A percentile compares a stretch with the other conserved stretches of the same genome.
Evolutionary conservation across 345 rosid species (phyloP).

Genomic region (Hibiscus mutabilis): DNA sequence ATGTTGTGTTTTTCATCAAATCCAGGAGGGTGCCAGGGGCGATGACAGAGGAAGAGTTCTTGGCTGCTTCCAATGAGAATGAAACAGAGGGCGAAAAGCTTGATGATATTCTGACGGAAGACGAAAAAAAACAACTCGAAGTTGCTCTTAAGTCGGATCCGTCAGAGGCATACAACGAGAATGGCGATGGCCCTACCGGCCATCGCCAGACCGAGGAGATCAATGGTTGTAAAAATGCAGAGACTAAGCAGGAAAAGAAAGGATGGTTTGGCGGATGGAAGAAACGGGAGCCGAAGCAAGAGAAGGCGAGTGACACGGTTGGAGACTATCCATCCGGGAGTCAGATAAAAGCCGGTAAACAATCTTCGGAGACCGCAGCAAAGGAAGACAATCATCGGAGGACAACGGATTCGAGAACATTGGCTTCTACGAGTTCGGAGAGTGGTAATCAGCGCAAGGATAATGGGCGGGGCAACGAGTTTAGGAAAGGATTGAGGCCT

Average conservation of each 20-base stretch:
- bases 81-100: constrained; percentile 77
- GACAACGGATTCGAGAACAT: constrained; percentile 46
- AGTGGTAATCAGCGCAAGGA: constrained; percentile 49
- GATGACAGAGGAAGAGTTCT: constrained; percentile 84
- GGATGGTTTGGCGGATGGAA: constrained; percentile 99
- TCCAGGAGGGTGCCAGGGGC: constrained; percentile 93
- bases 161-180: constrained; percentile 45
- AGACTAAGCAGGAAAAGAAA: constrained; percentile 67
- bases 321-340: constrained; percentile 58
- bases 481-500: constrained; percentile 90
- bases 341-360: constrained; percentile 74
- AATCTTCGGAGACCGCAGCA: constrained; percentile 62
- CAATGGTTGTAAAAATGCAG: constrained; percentile 39
- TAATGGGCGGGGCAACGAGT: constrained; percentile 69
- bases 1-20: constrained; percentile 89
- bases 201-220: constrained; percentile 63
- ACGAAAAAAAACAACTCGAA: constrained; percentile 85
- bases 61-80: constrained; percentile 58
- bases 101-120: constrained; percentile 68
- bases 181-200: constrained; percentile 41
- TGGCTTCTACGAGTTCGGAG: constrained; percentile 41
- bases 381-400: constrained; percentile 49
- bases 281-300: constrained; percentile 59
- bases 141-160: constrained; percentile 76
- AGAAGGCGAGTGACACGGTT: constrained; percentile 71